Base-by-base conservation (phyloP, 257 asterid species). In the Anisodus tanguticus region DNA sequence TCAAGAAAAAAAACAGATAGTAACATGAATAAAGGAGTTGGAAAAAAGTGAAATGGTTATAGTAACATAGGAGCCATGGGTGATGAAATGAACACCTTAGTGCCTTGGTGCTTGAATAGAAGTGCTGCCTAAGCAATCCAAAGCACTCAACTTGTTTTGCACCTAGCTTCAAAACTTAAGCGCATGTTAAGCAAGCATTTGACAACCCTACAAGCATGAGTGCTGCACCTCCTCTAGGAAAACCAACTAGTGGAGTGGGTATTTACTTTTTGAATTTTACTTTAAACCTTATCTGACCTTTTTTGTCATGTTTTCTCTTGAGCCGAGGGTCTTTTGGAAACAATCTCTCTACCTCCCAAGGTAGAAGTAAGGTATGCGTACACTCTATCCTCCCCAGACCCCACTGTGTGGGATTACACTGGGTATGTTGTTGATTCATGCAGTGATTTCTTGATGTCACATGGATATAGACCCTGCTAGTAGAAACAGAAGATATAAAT, bases 401-500 rank as follows among this genome's bases (percentile, higher is more conserved):
- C 35, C 35, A 31, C 35, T 31, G 35, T 31, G 35, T 31, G 35
- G 35, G 35, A 31, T 31, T 31, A 31, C 35, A 31, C 26, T 22
- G 26, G 26, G 35, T 31, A 31, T 31, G 35, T 31, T 31, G 35
- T 31, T 31, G 45, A 47, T 74, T 74, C 43, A 49, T 74, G 43
- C 81, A 11, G 10, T 74, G 45, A 49, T 74, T 51, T 16, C 81
- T 72, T 74, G 62, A 74, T 74, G 19, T 49, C 43, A 19, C 43
- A 74, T 49, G 57, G 58, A 74, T 64, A 63, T 47, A 47, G 60
- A 49, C 43, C 10, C 22, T 4, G 17, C 12, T 49, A 49, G 62
- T 43, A 74, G 31, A 74, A 60, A 31, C 35, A 74, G 80, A 22
- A 47, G 62, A 49, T 74, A 22, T 45, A n/a, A 58, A 71, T 71